Base-by-base conservation (phyloP, 2,329 filamentous ascomycete species). In the Curvularia eragrostidis region DNA sequence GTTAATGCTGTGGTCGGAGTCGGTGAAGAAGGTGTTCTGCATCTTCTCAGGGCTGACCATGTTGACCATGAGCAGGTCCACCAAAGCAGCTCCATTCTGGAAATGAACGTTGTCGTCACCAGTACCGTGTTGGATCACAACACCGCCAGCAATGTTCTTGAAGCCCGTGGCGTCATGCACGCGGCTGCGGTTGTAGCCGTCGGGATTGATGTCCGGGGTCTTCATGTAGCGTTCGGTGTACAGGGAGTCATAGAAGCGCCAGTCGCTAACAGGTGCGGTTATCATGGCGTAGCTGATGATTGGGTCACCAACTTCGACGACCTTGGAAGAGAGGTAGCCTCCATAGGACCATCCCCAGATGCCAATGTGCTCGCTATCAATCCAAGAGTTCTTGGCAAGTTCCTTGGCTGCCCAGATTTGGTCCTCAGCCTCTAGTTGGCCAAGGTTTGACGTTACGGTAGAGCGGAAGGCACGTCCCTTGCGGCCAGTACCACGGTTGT, bases 191-290 rank as follows among this genome's bases (percentile, higher is more conserved):
- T 83, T 82, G 76, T 91, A 91, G 28, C 87, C 87, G 0, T 75
- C 83, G 0, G 75, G 77, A 67, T 90, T 90, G 39, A 77, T 75
- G 3, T 78, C 75, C 1, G 83, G 80, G 1, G 81, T 84, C 76
- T 89, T 89, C 88, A 91, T 90, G 77, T 89, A 91, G 36, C 88
- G 83, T 73, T 91, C 88, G 0, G 88, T 89, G 72, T 90, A 91
- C 80, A 90, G 85, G 54, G 82, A 84, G 72, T 91, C 87, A 73
- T 91, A 91, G 77, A 90, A 86, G 1, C 87, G 83, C 86, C 87
- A 90, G 75, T 91, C 88, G 2, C 81, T 82, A 0, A 90, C 87
- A 0, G 88, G 88, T 0, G 88, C 88, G 0, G 86, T 87, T 64
- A 88, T 86, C 9, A 90, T 74, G 0, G 82, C 88, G 7, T 87